These are phyloP conservation scores for Suhomyces sp. DNA, from an alignment of 805 yeast species.

Conservation along the genomic window DNA sequence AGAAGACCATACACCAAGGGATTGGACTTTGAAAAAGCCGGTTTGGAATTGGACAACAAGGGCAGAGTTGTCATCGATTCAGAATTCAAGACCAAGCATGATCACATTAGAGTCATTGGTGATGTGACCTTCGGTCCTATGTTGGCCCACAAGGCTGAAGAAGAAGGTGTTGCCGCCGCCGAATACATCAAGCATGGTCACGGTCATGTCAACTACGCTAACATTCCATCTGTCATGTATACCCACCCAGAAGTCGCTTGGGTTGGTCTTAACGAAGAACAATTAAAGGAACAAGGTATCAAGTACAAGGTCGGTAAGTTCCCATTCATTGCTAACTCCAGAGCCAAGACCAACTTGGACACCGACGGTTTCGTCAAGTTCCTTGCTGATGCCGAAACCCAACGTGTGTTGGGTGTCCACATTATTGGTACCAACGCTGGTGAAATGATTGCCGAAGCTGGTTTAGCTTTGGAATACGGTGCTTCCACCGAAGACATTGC, in stretches of 20 bases:
- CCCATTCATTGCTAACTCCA: slow-evolving; percentile 98
- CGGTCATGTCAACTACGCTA: slow-evolving; percentile 98
- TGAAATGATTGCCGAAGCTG: slow-evolving; percentile 99
- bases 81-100: slow-evolving; percentile 86
- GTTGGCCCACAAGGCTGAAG: slow-evolving; percentile 99
- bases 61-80: slow-evolving; percentile 94
- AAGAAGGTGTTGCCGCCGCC: slow-evolving; percentile 98
- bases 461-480: slow-evolving; percentile 97
- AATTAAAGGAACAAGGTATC: slow-evolving; percentile 89
- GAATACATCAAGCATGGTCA: slow-evolving; percentile 91
- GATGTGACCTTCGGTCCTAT: slow-evolving; percentile 98
- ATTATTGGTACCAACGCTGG: slow-evolving; percentile 98
- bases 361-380: slow-evolving; percentile 97
- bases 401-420: slow-evolving; percentile 94
- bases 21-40: slow-evolving; percentile 82
- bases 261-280: slow-evolving; percentile 97
- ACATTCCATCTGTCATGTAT: slow-evolving; percentile 98
- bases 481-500: slow-evolving; percentile 98
- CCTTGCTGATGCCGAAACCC: slow-evolving; percentile 94
- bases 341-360: slow-evolving; percentile 97
- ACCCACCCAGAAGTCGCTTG: slow-evolving; percentile 99
- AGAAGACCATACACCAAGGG: slow-evolving; percentile 97
- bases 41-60: slow-evolving; percentile 85
- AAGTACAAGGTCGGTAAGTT: slow-evolving; percentile 93
- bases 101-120: slow-evolving; percentile 96